These are phyloP conservation scores for Oehlia diaphana DNA, from an alignment of 192 early-diverging fungal species.

Conservation along the genomic window DNA sequence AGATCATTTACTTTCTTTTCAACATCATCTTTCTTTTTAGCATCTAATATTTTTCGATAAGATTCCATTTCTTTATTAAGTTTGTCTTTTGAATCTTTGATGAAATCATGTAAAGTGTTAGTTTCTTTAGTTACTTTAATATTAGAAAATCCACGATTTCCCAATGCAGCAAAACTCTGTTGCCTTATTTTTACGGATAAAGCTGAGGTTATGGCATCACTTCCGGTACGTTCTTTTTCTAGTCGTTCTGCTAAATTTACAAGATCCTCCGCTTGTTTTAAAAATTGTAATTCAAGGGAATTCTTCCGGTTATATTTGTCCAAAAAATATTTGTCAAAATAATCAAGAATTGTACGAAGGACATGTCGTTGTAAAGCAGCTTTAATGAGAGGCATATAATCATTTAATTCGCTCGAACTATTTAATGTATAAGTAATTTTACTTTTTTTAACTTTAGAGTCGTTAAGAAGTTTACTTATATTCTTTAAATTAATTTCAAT, in stretches of 20 bases:
- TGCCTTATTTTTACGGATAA: not conserved
- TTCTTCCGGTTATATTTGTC: too few relatives aligned
- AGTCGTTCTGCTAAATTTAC: not conserved
- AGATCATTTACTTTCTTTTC: not conserved
- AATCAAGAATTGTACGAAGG: not conserved
- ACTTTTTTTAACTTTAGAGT: not conserved
- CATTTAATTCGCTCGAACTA: too few relatives aligned
- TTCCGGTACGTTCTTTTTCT: not conserved
- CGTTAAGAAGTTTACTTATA: not conserved
- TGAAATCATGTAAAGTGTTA: not conserved
- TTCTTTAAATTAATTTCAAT: not conserved
- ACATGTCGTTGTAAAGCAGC: not conserved
- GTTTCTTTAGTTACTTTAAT: not conserved
- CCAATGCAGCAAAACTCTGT: not conserved
- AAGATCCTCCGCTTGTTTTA: not conserved
- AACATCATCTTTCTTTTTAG: not conserved
- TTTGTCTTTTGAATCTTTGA: not conserved
- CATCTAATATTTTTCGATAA: not conserved
- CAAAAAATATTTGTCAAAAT: too few relatives aligned
- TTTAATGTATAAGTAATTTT: too few relatives aligned
- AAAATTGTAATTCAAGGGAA: not conserved
- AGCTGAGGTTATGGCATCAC: not conserved
- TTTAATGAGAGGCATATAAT: not conserved
- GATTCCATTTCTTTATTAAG: not conserved
- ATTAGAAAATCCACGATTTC: not conserved